phyloP scores from a whole-genome alignment of 371 early-diverging fungal genomes.

The Mucor saturninus region DNA sequence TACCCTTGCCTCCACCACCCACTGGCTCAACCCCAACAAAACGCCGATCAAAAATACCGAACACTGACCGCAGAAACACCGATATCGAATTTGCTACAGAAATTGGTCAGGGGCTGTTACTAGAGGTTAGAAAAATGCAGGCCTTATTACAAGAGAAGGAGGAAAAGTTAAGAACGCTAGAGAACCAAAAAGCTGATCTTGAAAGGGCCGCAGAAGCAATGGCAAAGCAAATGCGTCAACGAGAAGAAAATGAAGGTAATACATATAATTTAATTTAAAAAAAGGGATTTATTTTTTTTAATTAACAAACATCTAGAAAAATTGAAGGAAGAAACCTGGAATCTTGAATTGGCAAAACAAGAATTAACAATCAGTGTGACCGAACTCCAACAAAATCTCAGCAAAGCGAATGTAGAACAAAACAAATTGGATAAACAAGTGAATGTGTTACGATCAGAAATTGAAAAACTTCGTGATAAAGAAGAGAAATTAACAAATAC shows the following conservation, averaged over 20 bases:
- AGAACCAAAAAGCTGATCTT: slow-evolving; percentile 67
- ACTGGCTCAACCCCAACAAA: slow-evolving; percentile 56
- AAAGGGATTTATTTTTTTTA: background rate
- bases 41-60: slow-evolving; percentile 57
- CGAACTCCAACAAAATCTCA: slow-evolving; percentile 60
- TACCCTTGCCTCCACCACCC: slow-evolving; percentile 49
- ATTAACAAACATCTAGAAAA: slow-evolving; percentile 35
- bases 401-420: slow-evolving; percentile 60
- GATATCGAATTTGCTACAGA: slow-evolving; percentile 64
- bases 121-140: slow-evolving; percentile 61
- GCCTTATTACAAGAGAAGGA: slow-evolving; percentile 65
- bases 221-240: slow-evolving; percentile 62
- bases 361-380: slow-evolving; percentile 58
- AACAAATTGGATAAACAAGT: slow-evolving; percentile 63
- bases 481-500: slow-evolving; percentile 64
- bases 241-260: slow-evolving; percentile 68
- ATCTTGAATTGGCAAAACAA: slow-evolving; percentile 64
- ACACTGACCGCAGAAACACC: slow-evolving; percentile 51
- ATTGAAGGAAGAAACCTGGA: slow-evolving; percentile 67
- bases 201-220: slow-evolving; percentile 68
- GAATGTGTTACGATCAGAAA: slow-evolving; percentile 57
- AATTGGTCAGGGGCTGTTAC: slow-evolving; percentile 59
- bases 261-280: background rate
- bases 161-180: slow-evolving; percentile 64
- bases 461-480: slow-evolving; percentile 67